These are phyloP conservation scores for Vanderwaltozyma yarrowii DNA, from an alignment of 805 yeast species.

Conservation along the genomic window DNA sequence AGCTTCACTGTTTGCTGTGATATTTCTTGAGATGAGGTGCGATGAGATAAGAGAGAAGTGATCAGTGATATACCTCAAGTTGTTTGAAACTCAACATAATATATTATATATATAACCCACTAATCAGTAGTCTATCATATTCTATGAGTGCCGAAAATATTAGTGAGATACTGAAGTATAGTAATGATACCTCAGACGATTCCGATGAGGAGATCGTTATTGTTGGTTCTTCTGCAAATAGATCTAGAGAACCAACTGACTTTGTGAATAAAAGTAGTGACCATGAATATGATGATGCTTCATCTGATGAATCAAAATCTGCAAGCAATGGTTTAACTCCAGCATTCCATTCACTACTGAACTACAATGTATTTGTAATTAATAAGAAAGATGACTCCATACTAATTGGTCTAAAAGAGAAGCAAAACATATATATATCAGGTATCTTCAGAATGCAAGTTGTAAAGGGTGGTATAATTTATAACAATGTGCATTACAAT, in stretches of 20 bases:
- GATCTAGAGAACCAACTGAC: background rate
- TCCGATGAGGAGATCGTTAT: background rate
- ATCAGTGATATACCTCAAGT: no score
- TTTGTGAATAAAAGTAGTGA: background rate
- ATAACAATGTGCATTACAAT: constrained; percentile 24
- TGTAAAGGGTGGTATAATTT: constrained; percentile 26
- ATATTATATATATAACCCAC: no score
- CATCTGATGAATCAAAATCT: background rate
- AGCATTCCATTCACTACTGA: constrained; percentile 7
- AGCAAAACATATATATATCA: constrained; percentile 17
- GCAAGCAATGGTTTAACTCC: background rate
- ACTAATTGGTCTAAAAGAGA: constrained; percentile 17
- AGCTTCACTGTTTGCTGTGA: no score
- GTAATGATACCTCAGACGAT: background rate
- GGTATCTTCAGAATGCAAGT: constrained; percentile 22
- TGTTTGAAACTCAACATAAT: no score
- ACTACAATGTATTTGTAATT: constrained; percentile 9
- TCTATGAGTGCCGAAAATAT: no score
- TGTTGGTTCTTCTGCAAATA: background rate
- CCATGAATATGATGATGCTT: background rate
- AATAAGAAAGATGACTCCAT: constrained; percentile 5
- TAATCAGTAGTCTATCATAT: no score
- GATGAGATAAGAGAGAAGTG: no score
- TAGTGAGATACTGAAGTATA: background rate
- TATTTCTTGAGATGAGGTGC: no score